Base-by-base conservation (phyloP, 371 early-diverging fungal genomes). In the Syncephalastrum racemosum region DNA sequence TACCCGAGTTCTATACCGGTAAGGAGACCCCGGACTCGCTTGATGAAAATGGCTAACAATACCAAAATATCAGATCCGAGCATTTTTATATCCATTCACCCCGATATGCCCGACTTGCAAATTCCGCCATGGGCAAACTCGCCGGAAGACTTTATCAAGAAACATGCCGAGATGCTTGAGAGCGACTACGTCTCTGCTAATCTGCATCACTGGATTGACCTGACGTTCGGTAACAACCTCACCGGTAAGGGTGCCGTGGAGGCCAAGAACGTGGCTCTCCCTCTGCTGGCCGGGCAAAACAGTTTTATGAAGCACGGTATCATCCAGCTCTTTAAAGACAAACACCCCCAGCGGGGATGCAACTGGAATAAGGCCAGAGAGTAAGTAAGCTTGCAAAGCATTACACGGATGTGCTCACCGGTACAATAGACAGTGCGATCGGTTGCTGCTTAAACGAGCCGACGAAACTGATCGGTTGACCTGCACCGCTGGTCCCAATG, bases 131-230 rank as follows among this genome's bases (percentile, higher is more conserved):
- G 90, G 90, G 89, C 89, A 13, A 19, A 42, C 0, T 75, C 86
- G 1, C 84, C 87, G 2, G 84, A 86, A 53, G 89, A 87, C 18
- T 88, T 90, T 58, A 76, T 90, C n/a, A 60, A 58, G 15, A 79
- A 82, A 31, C 86, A 90, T 56, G 75, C 85, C 13, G 83, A 82
- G 27, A 84, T 85, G 0, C 73, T 95, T 1, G 94, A 95, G 62
- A 84, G 90, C 40, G 90, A 92, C 4, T 83, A 87, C 70, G 94
- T 94, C 0, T 86, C 92, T 2, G 60, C 61, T 6, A 79, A 88
- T 46, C 60, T 93, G 10, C 90, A 93, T 58, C 70, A 84, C 42
- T 93, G 93, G 93, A 90, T 93, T 46, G 90, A 93, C 67, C 66
- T 93, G 36, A 89, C 90, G 0, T 93, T 92, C 77, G 93, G 93